A percentile compares a stretch with the other conserved stretches of the same genome.
Evolutionary conservation across 352 stramenopile genomes (phyloP).

Genomic region (Phytophthora constricta): DNA sequence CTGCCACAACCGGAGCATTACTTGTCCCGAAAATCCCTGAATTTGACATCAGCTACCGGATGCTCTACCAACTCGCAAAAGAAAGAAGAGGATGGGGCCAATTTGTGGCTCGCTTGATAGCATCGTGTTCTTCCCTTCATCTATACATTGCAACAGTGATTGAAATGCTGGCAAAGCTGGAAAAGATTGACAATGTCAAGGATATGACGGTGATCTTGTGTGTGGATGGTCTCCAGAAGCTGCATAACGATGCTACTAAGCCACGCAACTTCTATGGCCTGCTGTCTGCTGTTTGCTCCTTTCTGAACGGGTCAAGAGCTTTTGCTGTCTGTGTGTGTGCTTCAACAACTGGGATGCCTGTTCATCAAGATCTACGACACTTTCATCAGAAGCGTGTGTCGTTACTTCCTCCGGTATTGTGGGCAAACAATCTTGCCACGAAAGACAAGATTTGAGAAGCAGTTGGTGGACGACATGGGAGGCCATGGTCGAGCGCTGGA

Average conservation of each 20-base stretch:
- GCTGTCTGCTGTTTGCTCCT: conserved; percentile 17
- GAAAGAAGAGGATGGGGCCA: conserved; percentile 1
- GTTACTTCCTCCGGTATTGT: background rate
- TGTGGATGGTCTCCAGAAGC: conserved; percentile 29
- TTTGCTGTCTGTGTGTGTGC: conserved; percentile 27
- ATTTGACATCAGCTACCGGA: conserved; percentile 32
- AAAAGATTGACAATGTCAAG: conserved; percentile 23
- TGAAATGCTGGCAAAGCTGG: conserved; percentile 15
- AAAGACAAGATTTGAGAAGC: conserved; percentile 4
- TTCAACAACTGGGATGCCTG: conserved; percentile 10
- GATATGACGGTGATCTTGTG: conserved; percentile 44
- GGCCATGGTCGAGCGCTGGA: conserved; percentile 15
- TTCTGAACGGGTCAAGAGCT: conserved; percentile 23
- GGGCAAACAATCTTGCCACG: background rate
- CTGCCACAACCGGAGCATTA: background rate
- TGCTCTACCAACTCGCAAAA: conserved; percentile 37
- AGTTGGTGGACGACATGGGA: conserved; percentile 20
- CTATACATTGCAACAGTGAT: conserved; percentile 1
- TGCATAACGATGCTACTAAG: conserved; percentile 16
- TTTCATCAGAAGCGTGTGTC: conserved; percentile 1
- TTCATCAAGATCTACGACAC: background rate
- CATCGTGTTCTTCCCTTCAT: background rate
- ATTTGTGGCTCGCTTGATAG: too few species aligned
- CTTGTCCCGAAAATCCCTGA: conserved; percentile 1
- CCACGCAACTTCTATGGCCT: conserved; percentile 2